Evolutionary conservation across 108 stramenopile species (phyloP).

Genomic region (Bacterosira constricta): DNA sequence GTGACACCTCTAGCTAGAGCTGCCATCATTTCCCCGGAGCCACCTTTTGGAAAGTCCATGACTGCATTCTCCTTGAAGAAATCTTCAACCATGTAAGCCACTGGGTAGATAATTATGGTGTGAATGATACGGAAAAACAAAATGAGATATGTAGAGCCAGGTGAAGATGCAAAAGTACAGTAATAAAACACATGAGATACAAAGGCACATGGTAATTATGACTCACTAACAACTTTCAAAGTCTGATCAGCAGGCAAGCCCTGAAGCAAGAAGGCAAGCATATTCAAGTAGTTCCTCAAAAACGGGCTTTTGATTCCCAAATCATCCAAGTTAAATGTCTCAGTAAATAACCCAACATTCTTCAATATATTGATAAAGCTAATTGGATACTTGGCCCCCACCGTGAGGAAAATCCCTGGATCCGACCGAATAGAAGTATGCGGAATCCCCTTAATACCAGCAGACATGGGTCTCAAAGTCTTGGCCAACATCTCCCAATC

Average conservation of each 20-base stretch:
- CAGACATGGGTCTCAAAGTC: conserved; percentile 70
- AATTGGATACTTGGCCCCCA: conserved; percentile 67
- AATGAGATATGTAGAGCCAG: background rate
- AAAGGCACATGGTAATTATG: conserved; percentile 63
- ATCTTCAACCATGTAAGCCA: conserved; percentile 94
- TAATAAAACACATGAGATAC: conserved; percentile 9
- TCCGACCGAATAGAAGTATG: conserved; percentile 71
- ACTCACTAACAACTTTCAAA: conserved; percentile 91
- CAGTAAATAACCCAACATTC: conserved; percentile 66
- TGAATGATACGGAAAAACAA: no score
- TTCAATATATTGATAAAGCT: conserved; percentile 62
- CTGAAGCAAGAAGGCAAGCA: conserved; percentile 89
- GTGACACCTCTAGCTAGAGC: conserved; percentile 89
- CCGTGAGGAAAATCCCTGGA: conserved; percentile 64
- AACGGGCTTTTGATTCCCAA: conserved; percentile 83
- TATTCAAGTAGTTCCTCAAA: conserved; percentile 89
- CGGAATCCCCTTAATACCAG: conserved; percentile 75
- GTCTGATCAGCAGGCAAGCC: conserved; percentile 88
- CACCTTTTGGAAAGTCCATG: conserved; percentile 92
- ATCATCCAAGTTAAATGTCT: conserved; percentile 78
- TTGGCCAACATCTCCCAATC: conserved; percentile 75
- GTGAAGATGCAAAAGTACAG: no score
- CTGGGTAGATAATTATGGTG: no score
- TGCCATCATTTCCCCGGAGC: conserved; percentile 81
- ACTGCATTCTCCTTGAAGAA: conserved; percentile 88